Evolutionary conservation across 805 yeast species (phyloP).

Genomic region (Hagleromyces aurorensis): DNA sequence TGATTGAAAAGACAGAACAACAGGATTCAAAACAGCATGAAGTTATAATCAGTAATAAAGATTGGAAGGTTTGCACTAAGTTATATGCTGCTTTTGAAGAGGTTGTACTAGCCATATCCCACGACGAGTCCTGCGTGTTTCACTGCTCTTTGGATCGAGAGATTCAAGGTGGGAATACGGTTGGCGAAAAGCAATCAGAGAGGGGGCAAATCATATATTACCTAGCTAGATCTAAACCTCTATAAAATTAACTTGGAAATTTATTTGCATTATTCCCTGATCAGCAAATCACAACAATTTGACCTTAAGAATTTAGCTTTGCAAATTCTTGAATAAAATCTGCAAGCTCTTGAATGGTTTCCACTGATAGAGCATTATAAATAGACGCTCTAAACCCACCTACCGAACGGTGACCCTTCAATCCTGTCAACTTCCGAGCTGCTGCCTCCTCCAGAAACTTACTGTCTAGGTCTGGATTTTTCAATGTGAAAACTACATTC

Average conservation of each 20-base stretch:
- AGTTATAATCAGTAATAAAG: conserved; percentile 47
- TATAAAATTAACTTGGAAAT: conserved; percentile 5
- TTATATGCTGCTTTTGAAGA: conserved; percentile 55
- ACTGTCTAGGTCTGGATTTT: conserved; percentile 54
- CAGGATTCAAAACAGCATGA: conserved; percentile 26
- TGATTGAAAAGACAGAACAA: conserved; percentile 21
- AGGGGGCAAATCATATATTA: conserved; percentile 60
- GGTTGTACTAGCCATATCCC: conserved; percentile 50
- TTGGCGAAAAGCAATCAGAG: conserved; percentile 32
- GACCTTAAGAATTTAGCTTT: conserved; percentile 24
- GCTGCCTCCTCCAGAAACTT: conserved; percentile 65
- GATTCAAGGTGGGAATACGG: conserved; percentile 19
- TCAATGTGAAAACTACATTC: conserved; percentile 87
- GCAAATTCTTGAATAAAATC: conserved; percentile 57
- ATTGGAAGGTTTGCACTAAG: conserved; percentile 61
- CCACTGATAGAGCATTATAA: conserved; percentile 74
- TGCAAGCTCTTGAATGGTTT: conserved; percentile 50
- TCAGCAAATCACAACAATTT: neutral
- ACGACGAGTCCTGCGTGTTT: conserved; percentile 51
- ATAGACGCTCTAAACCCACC: conserved; percentile 95
- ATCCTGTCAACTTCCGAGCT: conserved; percentile 54
- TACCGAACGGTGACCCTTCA: conserved; percentile 94
- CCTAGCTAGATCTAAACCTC: conserved; percentile 33
- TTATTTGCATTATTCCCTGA: neutral
- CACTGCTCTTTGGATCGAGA: conserved; percentile 62